These are phyloP conservation scores for Phytophthora tubulina DNA, from an alignment of 352 stramenopile genomes.

Conservation along the genomic window DNA sequence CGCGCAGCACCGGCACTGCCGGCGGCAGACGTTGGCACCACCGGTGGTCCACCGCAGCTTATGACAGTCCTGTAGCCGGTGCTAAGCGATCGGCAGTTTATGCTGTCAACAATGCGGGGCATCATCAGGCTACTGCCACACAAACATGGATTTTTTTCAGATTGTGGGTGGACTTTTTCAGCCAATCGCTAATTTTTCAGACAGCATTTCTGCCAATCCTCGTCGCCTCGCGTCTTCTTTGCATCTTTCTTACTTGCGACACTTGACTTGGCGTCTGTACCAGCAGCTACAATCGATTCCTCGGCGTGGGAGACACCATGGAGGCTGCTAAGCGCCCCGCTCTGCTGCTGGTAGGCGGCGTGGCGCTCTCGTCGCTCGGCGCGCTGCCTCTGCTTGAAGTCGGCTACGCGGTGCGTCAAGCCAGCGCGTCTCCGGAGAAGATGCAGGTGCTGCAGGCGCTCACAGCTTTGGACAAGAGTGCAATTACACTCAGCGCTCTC, in stretches of 20 bases:
- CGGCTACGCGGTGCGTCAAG: conserved; percentile 12
- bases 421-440: conserved; percentile 9
- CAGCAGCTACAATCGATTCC: conserved; percentile 20
- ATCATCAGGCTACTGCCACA: conserved; percentile 18
- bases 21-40: too few relatives aligned
- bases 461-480: conserved; percentile 39
- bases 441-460: conserved; percentile 34
- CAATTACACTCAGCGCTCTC: conserved; percentile 29
- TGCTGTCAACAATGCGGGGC: not conserved
- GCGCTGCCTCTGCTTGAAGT: conserved; percentile 49
- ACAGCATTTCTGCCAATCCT: conserved; percentile 21
- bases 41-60: too few relatives aligned
- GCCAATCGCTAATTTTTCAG: conserved; percentile 4
- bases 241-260: conserved; percentile 21
- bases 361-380: conserved; percentile 36
- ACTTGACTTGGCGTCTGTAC: conserved; percentile 15
- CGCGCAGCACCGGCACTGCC: too few relatives aligned
- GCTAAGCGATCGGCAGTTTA: too few relatives aligned
- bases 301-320: conserved; percentile 6
- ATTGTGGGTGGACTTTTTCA: conserved; percentile 11
- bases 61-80: too few relatives aligned
- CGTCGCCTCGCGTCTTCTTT: conserved; percentile 1
- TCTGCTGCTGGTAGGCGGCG: conserved; percentile 32
- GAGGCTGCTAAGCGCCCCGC: conserved; percentile 20
- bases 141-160: conserved; percentile 28